These are phyloP conservation scores for Leishmania martiniquensis DNA, from an alignment of 208 protist genomes.

Conservation along the genomic window DNA sequence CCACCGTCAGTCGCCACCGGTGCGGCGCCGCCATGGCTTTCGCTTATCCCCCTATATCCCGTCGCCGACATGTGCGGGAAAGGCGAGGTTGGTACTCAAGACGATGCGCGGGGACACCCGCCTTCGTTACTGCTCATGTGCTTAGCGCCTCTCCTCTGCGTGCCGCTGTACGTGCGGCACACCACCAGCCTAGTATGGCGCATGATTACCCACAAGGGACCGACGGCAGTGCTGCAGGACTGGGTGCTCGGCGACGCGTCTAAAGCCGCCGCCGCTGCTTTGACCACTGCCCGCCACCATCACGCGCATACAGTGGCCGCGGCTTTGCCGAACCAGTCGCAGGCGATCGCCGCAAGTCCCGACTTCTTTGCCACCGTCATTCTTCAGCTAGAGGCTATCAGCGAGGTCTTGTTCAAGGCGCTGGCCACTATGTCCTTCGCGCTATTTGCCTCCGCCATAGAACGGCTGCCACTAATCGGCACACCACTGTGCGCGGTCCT, in stretches of 20 bases:
- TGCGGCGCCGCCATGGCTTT: slow-evolving; percentile 21
- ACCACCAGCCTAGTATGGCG: slow-evolving; percentile 7
- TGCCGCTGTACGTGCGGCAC: slow-evolving; percentile 13
- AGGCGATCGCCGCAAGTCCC: not conserved
- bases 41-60: slow-evolving; percentile 5
- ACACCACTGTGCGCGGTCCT: slow-evolving; percentile 38
- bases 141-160: not conserved
- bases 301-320: not conserved
- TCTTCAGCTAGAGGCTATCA: slow-evolving; percentile 30
- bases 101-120: not conserved
- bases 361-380: slow-evolving; percentile 25
- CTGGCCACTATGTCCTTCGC: slow-evolving; percentile 59
- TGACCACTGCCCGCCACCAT: not conserved
- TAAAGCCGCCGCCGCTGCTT: slow-evolving; percentile 4
- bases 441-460: slow-evolving; percentile 27
- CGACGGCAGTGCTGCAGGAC: slow-evolving; percentile 23
- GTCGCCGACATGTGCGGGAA: not conserved
- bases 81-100: not conserved
- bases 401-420: slow-evolving; percentile 60
- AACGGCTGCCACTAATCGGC: slow-evolving; percentile 18
- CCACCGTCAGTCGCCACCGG: not conserved
- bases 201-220: slow-evolving; percentile 28
- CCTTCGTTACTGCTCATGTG: not conserved
- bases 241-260: slow-evolving; percentile 34
- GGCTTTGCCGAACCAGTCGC: not conserved